phyloP scores from a whole-genome alignment of 202 grass and related monocot genomes.

The Sporobolus alterniflorus region DNA sequence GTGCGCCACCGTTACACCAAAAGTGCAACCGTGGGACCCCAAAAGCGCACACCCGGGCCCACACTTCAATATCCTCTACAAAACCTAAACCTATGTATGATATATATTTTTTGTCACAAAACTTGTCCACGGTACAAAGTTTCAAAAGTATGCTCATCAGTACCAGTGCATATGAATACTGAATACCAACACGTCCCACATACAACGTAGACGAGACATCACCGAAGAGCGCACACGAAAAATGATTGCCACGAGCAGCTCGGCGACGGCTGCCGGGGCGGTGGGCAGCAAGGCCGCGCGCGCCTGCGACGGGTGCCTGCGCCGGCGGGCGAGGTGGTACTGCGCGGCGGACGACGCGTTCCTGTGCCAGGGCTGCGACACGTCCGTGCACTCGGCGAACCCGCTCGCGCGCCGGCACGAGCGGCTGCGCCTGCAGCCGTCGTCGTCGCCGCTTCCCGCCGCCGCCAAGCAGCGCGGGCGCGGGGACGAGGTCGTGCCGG shows the following conservation, averaged over 20 bases:
- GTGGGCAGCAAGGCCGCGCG: conserved; percentile 70
- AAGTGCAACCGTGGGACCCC: conserved; percentile 40
- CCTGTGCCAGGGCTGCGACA: conserved; percentile 87
- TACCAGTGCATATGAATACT: neutral
- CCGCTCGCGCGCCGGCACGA: conserved; percentile 78
- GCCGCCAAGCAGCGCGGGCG: neutral
- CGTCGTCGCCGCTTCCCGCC: neutral
- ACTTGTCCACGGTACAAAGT: neutral
- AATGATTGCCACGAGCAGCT: conserved; percentile 50
- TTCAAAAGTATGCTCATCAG: neutral
- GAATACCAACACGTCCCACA: neutral
- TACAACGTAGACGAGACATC: neutral
- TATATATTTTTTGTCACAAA: conserved; percentile 58
- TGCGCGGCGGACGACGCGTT: conserved; percentile 91
- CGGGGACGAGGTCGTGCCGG: conserved; percentile 55
- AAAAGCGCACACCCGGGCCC: conserved; percentile 15
- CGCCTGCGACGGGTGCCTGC: conserved; percentile 83
- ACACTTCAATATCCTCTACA: conserved; percentile 26
- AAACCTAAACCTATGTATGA: conserved; percentile 38
- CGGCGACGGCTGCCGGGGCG: conserved; percentile 42
- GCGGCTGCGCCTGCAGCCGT: conserved; percentile 55
- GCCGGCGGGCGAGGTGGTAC: conserved; percentile 83
- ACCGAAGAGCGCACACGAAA: neutral
- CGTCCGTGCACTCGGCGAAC: conserved; percentile 93
- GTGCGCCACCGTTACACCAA: conserved; percentile 29